A percentile compares a stretch with the other conserved stretches of the same genome.
Conservation (phyloP, 1,284 basidiomycete species). For the Austroboletus niveus region DNA sequence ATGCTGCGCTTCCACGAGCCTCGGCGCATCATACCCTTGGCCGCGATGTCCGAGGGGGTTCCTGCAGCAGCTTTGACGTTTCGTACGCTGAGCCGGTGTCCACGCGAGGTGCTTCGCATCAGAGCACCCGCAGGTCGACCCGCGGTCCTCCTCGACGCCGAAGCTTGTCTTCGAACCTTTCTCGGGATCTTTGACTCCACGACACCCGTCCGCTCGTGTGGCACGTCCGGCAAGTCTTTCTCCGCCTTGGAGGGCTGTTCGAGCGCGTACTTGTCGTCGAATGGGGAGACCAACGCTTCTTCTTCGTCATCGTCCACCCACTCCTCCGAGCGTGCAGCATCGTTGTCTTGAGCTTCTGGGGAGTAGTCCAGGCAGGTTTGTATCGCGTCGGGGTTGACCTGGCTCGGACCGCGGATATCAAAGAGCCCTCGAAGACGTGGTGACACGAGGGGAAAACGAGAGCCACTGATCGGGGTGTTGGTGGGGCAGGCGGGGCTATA, state of each 20-base stretch:
- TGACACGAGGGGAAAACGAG: conserved; percentile 15
- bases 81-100: conserved; percentile 18
- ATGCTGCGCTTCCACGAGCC: conserved; percentile 28
- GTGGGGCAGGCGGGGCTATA: conserved; percentile 19
- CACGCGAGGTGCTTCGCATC: conserved; percentile 9
- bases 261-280: conserved; percentile 26
- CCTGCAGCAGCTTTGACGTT: conserved; percentile 8
- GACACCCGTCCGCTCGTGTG: conserved; percentile 1
- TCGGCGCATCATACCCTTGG: conserved; percentile 26
- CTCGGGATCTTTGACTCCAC: conserved; percentile 20
- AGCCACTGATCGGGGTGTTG: conserved; percentile 21
- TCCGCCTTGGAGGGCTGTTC: conserved; percentile 7
- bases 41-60: background rate
- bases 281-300: conserved; percentile 21
- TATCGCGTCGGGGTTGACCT: conserved; percentile 18
- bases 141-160: conserved; percentile 8
- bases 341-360: conserved; percentile 9
- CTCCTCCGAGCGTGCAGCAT: conserved; percentile 11
- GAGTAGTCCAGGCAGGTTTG: conserved; percentile 31
- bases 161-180: conserved; percentile 19
- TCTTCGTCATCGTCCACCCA: conserved; percentile 32
- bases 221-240: conserved; percentile 18
- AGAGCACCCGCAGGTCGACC: background rate
- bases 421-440: conserved; percentile 34
- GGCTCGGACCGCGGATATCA: conserved; percentile 28